Evolutionary conservation across 73 alveolate species (phyloP), one percentile per base, ranked within the genome.

Genomic region (Tetrahymena borealis): DNA sequence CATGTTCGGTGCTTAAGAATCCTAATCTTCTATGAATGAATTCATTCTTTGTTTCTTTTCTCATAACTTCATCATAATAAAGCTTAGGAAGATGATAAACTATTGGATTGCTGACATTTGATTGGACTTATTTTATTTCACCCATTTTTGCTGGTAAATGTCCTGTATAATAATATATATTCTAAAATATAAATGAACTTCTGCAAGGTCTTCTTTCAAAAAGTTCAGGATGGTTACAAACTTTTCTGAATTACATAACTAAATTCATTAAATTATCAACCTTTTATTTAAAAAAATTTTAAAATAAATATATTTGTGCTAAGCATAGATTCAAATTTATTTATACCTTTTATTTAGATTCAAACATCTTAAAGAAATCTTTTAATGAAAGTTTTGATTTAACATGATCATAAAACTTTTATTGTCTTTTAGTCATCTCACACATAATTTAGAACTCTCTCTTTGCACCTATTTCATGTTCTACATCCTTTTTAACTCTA

Each of bases 181-280:
- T 91, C 85, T 93, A 93, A 94, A 98, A 97, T 31, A 95, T 94
- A 79, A 94, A 96, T 20, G 99, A 99, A 16, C 98, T 98, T 90
- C 97, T 97, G 32, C 98, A 99, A 31, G 97, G 95, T 91, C 98
- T 97, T 95, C 99, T 97, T 91, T 98, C 99, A 92, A 98, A 97
- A 39, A 98, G 97, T 94, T 98, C 99, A 13, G 99, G 99, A 95
- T 98, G 99, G 94, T 98, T 98, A 78, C 99, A 98, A 9, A 98
- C 99, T 94, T 98, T 98, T 92, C 99, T 97, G 78, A 98, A 97
- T 94, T 98, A 98, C 98, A 98, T 98, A 39, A 98, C 99, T 90
- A 98, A 95, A 95, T 98, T 98, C 99, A 98, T 97, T 78, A 98
- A 93, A 94, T 98, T 98, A 40, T 98, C 99, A 91, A 98, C 97